Conservation (phyloP, 257 asterid genomes). For the Coffea eugenioides region DNA sequence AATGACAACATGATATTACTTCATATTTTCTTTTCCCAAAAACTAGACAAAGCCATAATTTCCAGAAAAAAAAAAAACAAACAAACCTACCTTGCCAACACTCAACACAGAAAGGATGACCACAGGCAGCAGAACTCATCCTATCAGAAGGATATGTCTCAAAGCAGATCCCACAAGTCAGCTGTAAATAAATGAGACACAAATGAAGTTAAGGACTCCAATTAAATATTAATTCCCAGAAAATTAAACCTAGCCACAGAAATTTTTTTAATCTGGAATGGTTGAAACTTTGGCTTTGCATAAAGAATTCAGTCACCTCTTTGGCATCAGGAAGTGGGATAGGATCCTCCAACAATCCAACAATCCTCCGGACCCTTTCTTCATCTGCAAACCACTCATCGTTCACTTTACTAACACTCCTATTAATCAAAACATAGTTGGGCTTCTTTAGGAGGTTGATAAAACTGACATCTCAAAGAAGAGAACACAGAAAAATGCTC, state of each 20-base stretch:
- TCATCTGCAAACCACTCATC: constrained; percentile 98
- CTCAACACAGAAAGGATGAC: constrained; percentile 77
- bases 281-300: not conserved
- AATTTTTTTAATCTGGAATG: not conserved
- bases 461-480: not conserved
- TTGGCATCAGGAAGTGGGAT: constrained; percentile 26
- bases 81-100: constrained; percentile 84
- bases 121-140: constrained; percentile 76
- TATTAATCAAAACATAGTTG: constrained; percentile 45
- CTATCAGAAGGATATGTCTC: constrained; percentile 53
- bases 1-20: not conserved
- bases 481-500: not conserved
- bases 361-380: constrained; percentile 76
- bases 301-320: constrained; percentile 52
- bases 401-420: constrained; percentile 95
- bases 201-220: constrained; percentile 2
- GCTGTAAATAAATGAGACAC: constrained; percentile 40
- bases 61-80: constrained; percentile 4
- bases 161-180: constrained; percentile 97
- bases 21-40: constrained; percentile 4
- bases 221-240: not conserved
- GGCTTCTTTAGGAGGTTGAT: constrained; percentile 8
- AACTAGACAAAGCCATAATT: not conserved
- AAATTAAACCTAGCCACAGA: constrained; percentile 5
- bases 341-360: constrained; percentile 76